Conservation (phyloP, 495 filamentous ascomycete genomes). For the Astrocystis sublimbata region DNA sequence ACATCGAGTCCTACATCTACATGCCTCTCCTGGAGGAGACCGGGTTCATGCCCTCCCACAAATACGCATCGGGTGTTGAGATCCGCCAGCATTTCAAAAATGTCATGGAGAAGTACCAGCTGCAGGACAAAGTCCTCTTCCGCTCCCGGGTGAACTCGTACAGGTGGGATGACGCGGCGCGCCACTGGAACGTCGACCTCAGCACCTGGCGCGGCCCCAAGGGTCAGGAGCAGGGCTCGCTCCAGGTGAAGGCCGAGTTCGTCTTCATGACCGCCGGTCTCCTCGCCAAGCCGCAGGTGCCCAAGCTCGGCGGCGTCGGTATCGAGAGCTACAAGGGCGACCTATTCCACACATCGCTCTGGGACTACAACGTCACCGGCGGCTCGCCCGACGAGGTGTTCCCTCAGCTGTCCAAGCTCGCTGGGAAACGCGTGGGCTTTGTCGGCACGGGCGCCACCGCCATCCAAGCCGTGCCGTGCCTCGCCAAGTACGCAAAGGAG, state of each 20-base stretch:
- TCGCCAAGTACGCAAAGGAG: slow-evolving; percentile 52
- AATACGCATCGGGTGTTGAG: slow-evolving; percentile 48
- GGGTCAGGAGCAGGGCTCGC: slow-evolving; percentile 30
- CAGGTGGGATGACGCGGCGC: slow-evolving; percentile 46
- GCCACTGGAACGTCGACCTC: slow-evolving; percentile 46
- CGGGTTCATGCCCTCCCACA: slow-evolving; percentile 53
- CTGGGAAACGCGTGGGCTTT: slow-evolving; percentile 53
- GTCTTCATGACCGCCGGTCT: slow-evolving; percentile 41
- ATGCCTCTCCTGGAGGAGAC: slow-evolving; percentile 63
- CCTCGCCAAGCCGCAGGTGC: slow-evolving; percentile 47
- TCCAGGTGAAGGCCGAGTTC: slow-evolving; percentile 38
- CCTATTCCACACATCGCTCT: slow-evolving; percentile 55
- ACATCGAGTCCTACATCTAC: slow-evolving; percentile 54
- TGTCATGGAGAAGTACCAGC: slow-evolving; percentile 43
- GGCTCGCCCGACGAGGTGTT: slow-evolving; percentile 45
- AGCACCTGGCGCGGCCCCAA: slow-evolving; percentile 36
- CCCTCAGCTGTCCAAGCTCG: slow-evolving; percentile 44
- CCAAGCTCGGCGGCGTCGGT: slow-evolving; percentile 43
- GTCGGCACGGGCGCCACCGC: slow-evolving; percentile 60
- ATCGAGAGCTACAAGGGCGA: slow-evolving; percentile 48
- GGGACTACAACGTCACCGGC: slow-evolving; percentile 57
- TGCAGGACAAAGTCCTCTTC: slow-evolving; percentile 52
- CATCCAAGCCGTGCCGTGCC: slow-evolving; percentile 52
- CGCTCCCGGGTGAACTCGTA: slow-evolving; percentile 37
- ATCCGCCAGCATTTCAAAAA: slow-evolving; percentile 46